Evolutionary conservation across 176 grass and related monocot species (phyloP), one percentile per base, ranked within the genome.

Genomic region (Paspalum vaginatum): DNA sequence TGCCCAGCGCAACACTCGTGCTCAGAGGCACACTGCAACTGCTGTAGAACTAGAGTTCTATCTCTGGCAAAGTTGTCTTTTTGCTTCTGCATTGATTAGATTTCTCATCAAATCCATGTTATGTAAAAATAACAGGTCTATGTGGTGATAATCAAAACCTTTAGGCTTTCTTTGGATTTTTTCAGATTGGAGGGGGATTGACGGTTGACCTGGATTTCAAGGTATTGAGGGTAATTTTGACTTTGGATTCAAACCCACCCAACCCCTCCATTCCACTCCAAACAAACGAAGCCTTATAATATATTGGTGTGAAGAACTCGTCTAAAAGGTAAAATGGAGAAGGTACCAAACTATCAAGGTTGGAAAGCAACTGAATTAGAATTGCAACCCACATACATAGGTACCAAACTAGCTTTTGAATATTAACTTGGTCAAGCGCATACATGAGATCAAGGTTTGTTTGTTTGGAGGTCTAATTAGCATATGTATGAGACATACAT

Each of bases 61-160:
- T 98, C 90, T 15, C 46, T 87, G 70, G 81, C 43, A 2, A 94
- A 88, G 41, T 70, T 93, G 25, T 77, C 83, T 24, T 94, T 89
- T 63, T 61, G 91, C 46, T 88, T 89, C 95, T 98, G 92, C 74
- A 89, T 60, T 27, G 2, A 72, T 50, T 16, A 42, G n/a, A 52
- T 86, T 83, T 46, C 6, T 76, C 20, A 37, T 75, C 71, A 70
- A 51, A 79, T 60, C 8, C 70, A 43, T 61, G 44, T 18, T 47
- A 44, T 68, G 17, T 39, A 70, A 37, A 56, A 56, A 16, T 0
- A 72, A 22, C 0, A 69, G 21, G 53, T 59, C 8, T 20, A 63
- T 18, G 41, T 58, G 26, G 21, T 70, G 39, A 63, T 44, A 68
- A 78, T 82, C 17, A 83, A 63, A 32, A 52, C 51, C n/a, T 40